Conservation (phyloP, 169 alveolate genomes). For the Plasmodium cynomolgi region DNA sequence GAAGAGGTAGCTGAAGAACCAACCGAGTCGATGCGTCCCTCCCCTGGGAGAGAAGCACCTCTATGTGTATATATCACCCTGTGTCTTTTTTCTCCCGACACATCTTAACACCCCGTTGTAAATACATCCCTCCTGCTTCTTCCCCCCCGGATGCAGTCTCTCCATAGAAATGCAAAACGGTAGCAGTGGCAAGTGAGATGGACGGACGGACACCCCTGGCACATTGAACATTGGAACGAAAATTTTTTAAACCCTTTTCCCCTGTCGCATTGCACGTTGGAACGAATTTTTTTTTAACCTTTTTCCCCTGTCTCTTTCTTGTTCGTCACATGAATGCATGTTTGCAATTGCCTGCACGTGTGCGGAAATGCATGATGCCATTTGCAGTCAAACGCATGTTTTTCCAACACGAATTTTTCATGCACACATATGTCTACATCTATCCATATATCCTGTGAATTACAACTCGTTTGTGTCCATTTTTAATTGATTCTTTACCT, state of each 20-base stretch:
- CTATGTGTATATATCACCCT: not conserved
- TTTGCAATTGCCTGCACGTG: not conserved
- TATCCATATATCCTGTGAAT: not conserved
- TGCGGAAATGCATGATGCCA: not conserved
- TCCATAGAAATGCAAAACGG: conserved; percentile 16
- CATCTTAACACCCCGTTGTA: not conserved
- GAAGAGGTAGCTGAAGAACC: not conserved
- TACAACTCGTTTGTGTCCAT: not conserved
- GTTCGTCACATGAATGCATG: not conserved
- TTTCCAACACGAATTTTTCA: not conserved
- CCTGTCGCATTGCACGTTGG: not conserved
- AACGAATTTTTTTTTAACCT: not conserved
- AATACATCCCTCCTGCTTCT: not conserved
- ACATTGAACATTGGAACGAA: too few species aligned
- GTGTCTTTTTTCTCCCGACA: not conserved
- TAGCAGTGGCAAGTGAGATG: not conserved
- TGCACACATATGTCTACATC: not conserved
- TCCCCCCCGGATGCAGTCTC: not conserved
- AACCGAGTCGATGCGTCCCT: not conserved
- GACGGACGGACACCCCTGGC: not conserved
- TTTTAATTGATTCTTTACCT: not conserved
- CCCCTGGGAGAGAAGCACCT: not conserved
- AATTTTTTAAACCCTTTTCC: too few species aligned
- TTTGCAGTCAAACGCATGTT: not conserved
- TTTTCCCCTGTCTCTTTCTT: not conserved